phyloP scores from a whole-genome alignment of 306 rosid species.

The Hippophae gyantsensis region DNA sequence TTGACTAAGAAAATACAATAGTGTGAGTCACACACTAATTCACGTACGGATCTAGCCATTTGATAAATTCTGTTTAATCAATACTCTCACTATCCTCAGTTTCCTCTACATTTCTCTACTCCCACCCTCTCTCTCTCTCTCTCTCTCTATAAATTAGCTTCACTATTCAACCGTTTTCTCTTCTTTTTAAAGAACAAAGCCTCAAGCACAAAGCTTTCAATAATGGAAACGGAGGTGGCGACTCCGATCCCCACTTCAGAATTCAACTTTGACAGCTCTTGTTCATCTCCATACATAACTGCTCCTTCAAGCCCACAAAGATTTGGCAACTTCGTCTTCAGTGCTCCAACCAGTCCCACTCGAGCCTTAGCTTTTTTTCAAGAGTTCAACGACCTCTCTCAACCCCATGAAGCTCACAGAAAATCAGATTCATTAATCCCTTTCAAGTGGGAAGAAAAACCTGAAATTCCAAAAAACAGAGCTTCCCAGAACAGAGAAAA shows the following conservation, averaged over 20 bases:
- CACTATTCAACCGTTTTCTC: slow-evolving; percentile 19
- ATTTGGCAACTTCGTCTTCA: slow-evolving; percentile 50
- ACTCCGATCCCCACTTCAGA: slow-evolving; percentile 24
- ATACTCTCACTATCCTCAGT: not conserved
- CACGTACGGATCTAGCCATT: too few species aligned
- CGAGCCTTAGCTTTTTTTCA: slow-evolving; percentile 33
- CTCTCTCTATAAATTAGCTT: slow-evolving; percentile 7
- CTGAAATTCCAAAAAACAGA: slow-evolving; percentile 41
- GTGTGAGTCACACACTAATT: too few species aligned
- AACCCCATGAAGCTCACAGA: not conserved
- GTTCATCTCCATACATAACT: slow-evolving; percentile 76
- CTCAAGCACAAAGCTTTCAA: not conserved
- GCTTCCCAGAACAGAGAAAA: not conserved
- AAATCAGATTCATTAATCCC: slow-evolving; percentile 34
- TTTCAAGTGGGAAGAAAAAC: slow-evolving; percentile 52
- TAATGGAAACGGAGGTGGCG: slow-evolving; percentile 22
- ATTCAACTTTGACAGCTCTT: slow-evolving; percentile 69
- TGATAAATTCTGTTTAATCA: slow-evolving; percentile 16
- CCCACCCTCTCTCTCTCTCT: not conserved
- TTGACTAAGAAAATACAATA: too few species aligned
- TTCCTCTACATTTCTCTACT: slow-evolving; percentile 13
- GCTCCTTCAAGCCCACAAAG: slow-evolving; percentile 90
- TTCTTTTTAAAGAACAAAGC: not conserved
- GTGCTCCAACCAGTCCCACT: slow-evolving; percentile 84
- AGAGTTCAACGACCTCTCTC: slow-evolving; percentile 12